Base-by-base conservation (phyloP, 768 basidiomycete species). In the Vishniacozyma victoriae region DNA sequence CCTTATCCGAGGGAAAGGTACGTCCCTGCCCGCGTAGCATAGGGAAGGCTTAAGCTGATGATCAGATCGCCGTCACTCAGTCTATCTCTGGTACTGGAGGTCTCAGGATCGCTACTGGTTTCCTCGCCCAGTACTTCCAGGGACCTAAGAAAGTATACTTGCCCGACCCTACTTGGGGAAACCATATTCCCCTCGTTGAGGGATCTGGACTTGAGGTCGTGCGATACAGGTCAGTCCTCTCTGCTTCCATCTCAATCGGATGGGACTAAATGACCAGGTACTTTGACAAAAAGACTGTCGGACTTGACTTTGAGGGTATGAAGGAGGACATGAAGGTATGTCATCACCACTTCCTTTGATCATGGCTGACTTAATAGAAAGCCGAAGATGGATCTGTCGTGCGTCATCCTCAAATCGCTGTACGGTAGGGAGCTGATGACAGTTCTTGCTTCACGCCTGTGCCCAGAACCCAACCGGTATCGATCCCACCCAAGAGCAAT, bases 391-490 rank as follows among this genome's bases (percentile, higher is more conserved):
- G 82, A 16, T 92, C 89, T 2, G 83, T 92, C 46, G 85, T 67
- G 38, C 37, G 65, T 48, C 15, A 6, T 0, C 24, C 36, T 2
- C 14, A 22, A 9, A 18, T 15, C 12, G 19, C 14, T 9, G 22
- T 13, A 25, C n/a, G 13, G 35, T 12, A 15, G 7, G 13, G 39
- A 3, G 16, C 53, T 58, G 20, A 58, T 20, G 2, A n/a, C 33
- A 64, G 66, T 57, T 97, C 73, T 75, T 99, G 55, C 74, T 99
- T 41, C 93, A 97, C 62, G 92, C 93, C 2, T 97, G 95, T 73
- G 95, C 93, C 15, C 95, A 97, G 78, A 99, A 99, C 74, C 93
- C 93, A 11, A 97, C 92, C 0, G 93, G 95, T 54, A 81, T 97
- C 58, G 95, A 99, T 75, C 92, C 90, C 20, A 95, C 92, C 3